Conservation (phyloP, 1,284 basidiomycete species). For the Marasmius oreades region DNA sequence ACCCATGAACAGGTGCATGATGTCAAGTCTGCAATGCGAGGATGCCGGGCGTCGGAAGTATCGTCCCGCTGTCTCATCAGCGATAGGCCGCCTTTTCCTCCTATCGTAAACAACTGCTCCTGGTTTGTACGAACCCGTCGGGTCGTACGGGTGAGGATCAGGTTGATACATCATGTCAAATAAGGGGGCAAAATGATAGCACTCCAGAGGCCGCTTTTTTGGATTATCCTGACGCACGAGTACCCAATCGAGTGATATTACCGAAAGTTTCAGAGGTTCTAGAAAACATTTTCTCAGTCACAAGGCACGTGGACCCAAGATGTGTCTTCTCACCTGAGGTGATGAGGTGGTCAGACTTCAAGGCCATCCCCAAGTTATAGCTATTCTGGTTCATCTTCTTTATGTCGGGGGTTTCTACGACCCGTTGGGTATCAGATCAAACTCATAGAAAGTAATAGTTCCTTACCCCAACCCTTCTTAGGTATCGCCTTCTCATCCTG, state of each 20-base stretch:
- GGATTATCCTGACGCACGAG: background rate
- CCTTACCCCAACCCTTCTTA: background rate
- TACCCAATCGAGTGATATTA: background rate
- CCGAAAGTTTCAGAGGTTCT: background rate
- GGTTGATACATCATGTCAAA: conserved; percentile 1
- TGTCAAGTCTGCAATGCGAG: background rate
- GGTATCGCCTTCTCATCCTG: background rate
- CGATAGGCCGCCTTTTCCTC: background rate
- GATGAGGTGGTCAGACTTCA: background rate
- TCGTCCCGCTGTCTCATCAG: background rate
- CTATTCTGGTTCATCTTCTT: background rate
- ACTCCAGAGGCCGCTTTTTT: background rate
- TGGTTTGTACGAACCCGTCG: background rate
- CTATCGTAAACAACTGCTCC: background rate
- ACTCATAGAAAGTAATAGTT: background rate
- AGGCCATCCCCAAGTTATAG: background rate
- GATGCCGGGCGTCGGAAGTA: background rate
- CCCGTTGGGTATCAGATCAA: background rate
- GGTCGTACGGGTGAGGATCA: background rate
- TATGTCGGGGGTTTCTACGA: background rate
- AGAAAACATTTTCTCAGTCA: background rate
- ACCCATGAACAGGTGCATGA: background rate
- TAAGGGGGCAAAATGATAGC: background rate
- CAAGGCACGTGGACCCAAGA: background rate
- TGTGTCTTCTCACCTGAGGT: background rate